Evolutionary conservation across 495 filamentous ascomycete species (phyloP).

Genomic region (Penicillium egyptiacum): DNA sequence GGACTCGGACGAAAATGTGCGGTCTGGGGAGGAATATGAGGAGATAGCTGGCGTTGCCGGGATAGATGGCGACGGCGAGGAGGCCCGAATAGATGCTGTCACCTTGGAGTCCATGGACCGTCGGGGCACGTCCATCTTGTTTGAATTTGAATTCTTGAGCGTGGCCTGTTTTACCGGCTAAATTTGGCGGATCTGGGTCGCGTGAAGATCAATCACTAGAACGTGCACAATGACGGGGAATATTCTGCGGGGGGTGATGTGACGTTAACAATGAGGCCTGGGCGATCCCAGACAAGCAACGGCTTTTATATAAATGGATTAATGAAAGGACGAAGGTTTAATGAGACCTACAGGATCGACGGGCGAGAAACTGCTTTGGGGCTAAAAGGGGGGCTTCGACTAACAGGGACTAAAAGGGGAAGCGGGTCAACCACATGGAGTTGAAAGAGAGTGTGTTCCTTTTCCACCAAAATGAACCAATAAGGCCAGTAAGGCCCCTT

Average conservation of each 20-base stretch:
- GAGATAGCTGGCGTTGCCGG: constrained; percentile 64
- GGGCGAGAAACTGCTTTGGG: constrained; percentile 33
- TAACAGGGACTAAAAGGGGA: constrained; percentile 24
- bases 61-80: constrained; percentile 62
- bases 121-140: constrained; percentile 36
- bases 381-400: constrained; percentile 27
- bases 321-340: constrained; percentile 26
- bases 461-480: background rate
- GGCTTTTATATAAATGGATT: constrained; percentile 9
- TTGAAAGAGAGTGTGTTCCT: constrained; percentile 3
- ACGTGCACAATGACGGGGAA: background rate
- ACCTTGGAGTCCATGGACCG: constrained; percentile 29
- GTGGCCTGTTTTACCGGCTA: background rate
- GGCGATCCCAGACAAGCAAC: constrained; percentile 4
- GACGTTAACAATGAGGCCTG: background rate
- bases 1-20: constrained; percentile 75
- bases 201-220: constrained; percentile 7
- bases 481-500: background rate
- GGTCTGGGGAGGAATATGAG: constrained; percentile 62
- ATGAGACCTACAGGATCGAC: constrained; percentile 31
- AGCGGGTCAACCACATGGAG: constrained; percentile 24
- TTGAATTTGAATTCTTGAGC: background rate
- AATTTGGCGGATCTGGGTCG: background rate
- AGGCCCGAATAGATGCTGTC: constrained; percentile 31
- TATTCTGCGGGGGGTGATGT: constrained; percentile 2